Evolutionary conservation across 108 stramenopile species (phyloP), one percentile per base, ranked within the genome.

Genomic region (Conticribra weissflogii): DNA sequence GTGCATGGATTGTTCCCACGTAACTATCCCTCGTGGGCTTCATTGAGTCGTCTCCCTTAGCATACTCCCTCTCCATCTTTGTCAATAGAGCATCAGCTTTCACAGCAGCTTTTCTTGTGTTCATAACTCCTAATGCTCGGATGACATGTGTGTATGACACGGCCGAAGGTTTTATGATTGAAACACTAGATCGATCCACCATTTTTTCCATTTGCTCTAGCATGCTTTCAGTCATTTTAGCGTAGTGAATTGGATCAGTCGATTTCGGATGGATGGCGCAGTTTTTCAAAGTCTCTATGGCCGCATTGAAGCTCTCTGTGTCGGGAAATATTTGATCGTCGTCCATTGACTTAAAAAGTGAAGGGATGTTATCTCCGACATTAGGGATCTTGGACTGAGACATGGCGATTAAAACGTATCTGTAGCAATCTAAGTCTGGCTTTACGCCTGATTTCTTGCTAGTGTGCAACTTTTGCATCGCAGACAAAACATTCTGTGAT

Each of bases 101-200:
- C 22, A 66, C 59, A 17, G 81, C 72, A 3, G 76, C 78, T 24
- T 52, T 49, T 9, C 61, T 50, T n/a, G 36, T 78, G 54, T 68
- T 72, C 15, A 76, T 68, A 9, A 78, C 66, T 16, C 79, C 59
- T 71, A 88, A 66, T 9, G 91, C 88, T 53, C 87, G 85, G 57
- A 93, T 78, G 2, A 88, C 92, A 71, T 87, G 67, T 54, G 87
- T 93, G 67, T 90, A 90, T 9, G 84, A 72, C 52, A 46, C 47
- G 0, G 85, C 82, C 3, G 83, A 76, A 7, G 81, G 69, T 56
- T 72, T 74, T 9, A 93, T 64, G 4, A 65, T 28, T 2, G 79
- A 63, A n/a, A 62, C 65, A 25, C 86, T 85, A 16, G 84, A 87
- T 21, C 88, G 82, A 61, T 87, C 82, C 36, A 71, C 72, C 28